Evolutionary conservation across 1,284 basidiomycete genomes (phyloP).

Genomic region (Trametes pubescens): DNA sequence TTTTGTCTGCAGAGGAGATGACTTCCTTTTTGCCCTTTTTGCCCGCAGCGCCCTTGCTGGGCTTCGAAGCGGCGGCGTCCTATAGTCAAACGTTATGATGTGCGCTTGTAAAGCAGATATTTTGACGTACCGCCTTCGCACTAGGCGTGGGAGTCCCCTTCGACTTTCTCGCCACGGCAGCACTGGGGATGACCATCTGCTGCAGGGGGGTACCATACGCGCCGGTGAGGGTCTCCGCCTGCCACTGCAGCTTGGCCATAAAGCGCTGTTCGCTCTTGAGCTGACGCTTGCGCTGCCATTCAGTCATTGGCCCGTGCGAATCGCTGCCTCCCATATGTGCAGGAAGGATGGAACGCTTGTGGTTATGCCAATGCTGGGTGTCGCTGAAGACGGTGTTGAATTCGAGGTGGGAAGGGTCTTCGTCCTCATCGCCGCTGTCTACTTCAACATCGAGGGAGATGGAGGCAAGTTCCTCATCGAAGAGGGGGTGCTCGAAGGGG

Average conservation of each 20-base stretch:
- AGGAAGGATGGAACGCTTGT: slow-evolving; percentile 57
- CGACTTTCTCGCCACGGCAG: slow-evolving; percentile 30
- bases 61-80: slow-evolving; percentile 30
- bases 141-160: neutral
- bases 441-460: slow-evolving; percentile 45
- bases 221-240: slow-evolving; percentile 70
- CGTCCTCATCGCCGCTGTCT: slow-evolving; percentile 33
- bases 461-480: slow-evolving; percentile 54
- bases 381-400: slow-evolving; percentile 59
- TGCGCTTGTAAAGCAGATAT: neutral
- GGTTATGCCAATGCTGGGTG: slow-evolving; percentile 66
- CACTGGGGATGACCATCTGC: slow-evolving; percentile 59
- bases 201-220: slow-evolving; percentile 61
- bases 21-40: slow-evolving; percentile 44
- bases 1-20: slow-evolving; percentile 49
- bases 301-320: slow-evolving; percentile 41
- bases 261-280: slow-evolving; percentile 60
- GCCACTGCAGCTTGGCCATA: slow-evolving; percentile 62
- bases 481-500: slow-evolving; percentile 59
- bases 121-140: slow-evolving; percentile 10
- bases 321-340: slow-evolving; percentile 59
- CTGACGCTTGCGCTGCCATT: slow-evolving; percentile 47
- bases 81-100: neutral
- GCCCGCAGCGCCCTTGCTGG: slow-evolving; percentile 11
- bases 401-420: slow-evolving; percentile 41